Evolutionary conservation across 2,329 filamentous ascomycete species (phyloP), one percentile per base, ranked within the genome.

Genomic region (Pyrenochaeta sp.): DNA sequence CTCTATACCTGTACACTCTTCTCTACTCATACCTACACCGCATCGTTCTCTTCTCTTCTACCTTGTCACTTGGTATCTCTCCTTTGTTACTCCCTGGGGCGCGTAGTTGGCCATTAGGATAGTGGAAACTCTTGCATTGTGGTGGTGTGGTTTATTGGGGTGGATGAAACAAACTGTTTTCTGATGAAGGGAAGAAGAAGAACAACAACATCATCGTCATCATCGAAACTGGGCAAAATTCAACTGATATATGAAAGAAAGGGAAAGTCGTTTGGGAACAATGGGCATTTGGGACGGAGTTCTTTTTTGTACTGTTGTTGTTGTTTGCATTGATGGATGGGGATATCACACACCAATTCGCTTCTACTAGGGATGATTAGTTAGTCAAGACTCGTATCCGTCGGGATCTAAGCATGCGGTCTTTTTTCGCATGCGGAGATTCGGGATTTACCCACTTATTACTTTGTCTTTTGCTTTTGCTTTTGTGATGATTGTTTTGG

Each of bases 341-440:
- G n/a, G 48, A 59, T 53, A 48, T 44, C 52, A 44, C 45, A n/a
- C n/a, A n/a, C n/a, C n/a, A 52, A 50, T 60, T 59, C 48, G 53
- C 50, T 63, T 62, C 53, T 58, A 44, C 40, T 58, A 67, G 64
- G 67, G 67, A 69, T 67, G 59, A 65, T 58, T 69, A 69, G 65
- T 58, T 67, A 67, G 65, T 69, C 68, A 68, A 68, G 68, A 68
- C 68, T 71, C 68, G 68, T 71, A 71, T 70, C 68, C 64, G 61
- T 62, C 63, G 51, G 65, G 58, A 59, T 61, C 53, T 53, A 35
- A 47, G 41, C 45, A 26, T 49, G 51, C 30, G n/a, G n/a, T n/a
- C n/a, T n/a, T n/a, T 32, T 45, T 41, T 50, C 23, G 35, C 37
- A 27, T 48, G 45, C 40, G 20, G 50, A 41, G 52, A 58, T 61